A percentile compares a stretch with the other conserved stretches of the same genome.
Evolutionary conservation across 2,329 filamentous ascomycete species (phyloP).

Genomic region (Ophiostoma perfectum): DNA sequence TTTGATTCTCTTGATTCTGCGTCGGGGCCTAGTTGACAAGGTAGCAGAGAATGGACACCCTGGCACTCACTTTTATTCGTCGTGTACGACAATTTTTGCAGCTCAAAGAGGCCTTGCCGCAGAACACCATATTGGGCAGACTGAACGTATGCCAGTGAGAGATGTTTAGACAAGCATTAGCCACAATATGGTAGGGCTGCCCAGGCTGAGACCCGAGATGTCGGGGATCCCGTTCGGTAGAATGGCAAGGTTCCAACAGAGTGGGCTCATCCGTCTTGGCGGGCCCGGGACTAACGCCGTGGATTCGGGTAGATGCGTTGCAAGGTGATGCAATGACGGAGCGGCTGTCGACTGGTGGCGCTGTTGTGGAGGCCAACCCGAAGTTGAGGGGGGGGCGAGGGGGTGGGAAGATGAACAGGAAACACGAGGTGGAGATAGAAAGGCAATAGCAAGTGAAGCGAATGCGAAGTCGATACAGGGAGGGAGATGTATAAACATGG

Average conservation of each 20-base stretch:
- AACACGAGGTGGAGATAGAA: neutral
- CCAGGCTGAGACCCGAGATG: too few relatives aligned
- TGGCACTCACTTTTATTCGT: conserved; percentile 48
- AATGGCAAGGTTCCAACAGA: neutral
- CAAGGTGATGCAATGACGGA: neutral
- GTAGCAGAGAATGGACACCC: neutral
- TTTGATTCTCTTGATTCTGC: too few relatives aligned
- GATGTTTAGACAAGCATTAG: neutral
- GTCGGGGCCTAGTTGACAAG: neutral
- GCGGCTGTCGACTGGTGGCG: neutral
- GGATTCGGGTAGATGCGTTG: neutral
- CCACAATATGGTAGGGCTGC: neutral
- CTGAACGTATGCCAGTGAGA: neutral
- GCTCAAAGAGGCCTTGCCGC: conserved; percentile 52
- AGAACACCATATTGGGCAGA: conserved; percentile 46
- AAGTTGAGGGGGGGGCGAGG: neutral
- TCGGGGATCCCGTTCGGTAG: neutral
- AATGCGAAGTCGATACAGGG: neutral
- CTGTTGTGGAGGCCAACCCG: neutral
- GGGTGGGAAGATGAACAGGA: neutral
- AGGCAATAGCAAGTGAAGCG: neutral
- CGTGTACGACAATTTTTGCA: conserved; percentile 50
- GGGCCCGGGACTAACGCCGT: neutral
- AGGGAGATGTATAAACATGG: neutral
- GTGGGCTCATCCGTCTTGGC: conserved; percentile 1